A percentile compares a stretch with the other conserved stretches of the same genome.
These are phyloP conservation scores for Penicillium steckii DNA, from an alignment of 495 filamentous ascomycete genomes.

Conservation along the genomic window DNA sequence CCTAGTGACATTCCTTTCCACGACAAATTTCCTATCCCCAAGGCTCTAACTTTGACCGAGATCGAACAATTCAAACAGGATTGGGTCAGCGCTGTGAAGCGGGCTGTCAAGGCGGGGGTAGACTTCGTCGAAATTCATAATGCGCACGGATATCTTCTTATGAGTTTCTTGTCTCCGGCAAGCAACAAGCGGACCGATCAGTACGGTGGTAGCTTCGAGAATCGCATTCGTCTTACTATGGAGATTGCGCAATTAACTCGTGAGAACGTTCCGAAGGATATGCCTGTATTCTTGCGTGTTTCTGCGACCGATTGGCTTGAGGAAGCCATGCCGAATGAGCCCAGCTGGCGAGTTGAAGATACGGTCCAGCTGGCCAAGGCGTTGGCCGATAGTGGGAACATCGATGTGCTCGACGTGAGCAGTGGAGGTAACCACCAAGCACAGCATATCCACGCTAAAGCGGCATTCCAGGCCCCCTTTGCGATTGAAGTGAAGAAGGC, in stretches of 20 bases:
- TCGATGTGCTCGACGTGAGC: slow-evolving; percentile 66
- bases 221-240: slow-evolving; percentile 54
- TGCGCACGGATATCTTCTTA: slow-evolving; percentile 64
- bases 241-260: slow-evolving; percentile 57
- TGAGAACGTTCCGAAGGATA: slow-evolving; percentile 51
- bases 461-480: slow-evolving; percentile 64
- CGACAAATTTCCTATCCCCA: slow-evolving; percentile 47
- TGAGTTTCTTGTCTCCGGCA: slow-evolving; percentile 61
- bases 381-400: slow-evolving; percentile 48
- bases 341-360: slow-evolving; percentile 57
- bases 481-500: slow-evolving; percentile 58
- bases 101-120: slow-evolving; percentile 55
- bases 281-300: slow-evolving; percentile 67
- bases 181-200: slow-evolving; percentile 59
- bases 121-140: slow-evolving; percentile 58
- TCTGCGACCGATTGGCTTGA: slow-evolving; percentile 61
- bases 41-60: slow-evolving; percentile 53
- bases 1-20: slow-evolving; percentile 54
- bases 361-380: slow-evolving; percentile 52
- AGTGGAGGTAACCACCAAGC: slow-evolving; percentile 55
- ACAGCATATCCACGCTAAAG: slow-evolving; percentile 54
- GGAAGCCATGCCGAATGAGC: slow-evolving; percentile 37
- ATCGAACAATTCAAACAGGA: slow-evolving; percentile 56
- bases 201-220: slow-evolving; percentile 64
- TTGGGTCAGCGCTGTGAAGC: slow-evolving; percentile 52